Evolutionary conservation across 495 filamentous ascomycete genomes (phyloP).

Genomic region (Penicillium flavigenum): DNA sequence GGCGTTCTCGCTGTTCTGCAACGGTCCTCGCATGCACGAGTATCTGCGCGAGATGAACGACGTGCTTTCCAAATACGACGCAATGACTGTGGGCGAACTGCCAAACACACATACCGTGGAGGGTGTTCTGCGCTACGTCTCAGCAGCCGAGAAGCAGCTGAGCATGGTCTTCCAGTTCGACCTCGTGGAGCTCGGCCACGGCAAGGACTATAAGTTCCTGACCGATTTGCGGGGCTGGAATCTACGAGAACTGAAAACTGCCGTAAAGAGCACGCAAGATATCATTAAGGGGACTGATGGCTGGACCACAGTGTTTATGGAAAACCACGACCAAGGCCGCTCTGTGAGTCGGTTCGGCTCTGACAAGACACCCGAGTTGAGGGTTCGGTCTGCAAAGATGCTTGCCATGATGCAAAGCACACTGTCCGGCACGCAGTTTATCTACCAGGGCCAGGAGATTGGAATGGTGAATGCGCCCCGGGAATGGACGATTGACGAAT

Average conservation of each 20-base stretch:
- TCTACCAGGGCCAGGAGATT: constrained; percentile 60
- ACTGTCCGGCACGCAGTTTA: constrained; percentile 50
- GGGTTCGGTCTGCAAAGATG: constrained; percentile 50
- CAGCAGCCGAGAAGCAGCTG: constrained; percentile 42
- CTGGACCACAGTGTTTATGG: constrained; percentile 51
- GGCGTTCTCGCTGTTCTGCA: constrained; percentile 49
- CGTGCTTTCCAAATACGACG: constrained; percentile 45
- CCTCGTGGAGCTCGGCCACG: constrained; percentile 49
- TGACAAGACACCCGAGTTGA: constrained; percentile 45
- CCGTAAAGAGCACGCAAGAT: constrained; percentile 39
- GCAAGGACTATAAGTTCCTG: constrained; percentile 37
- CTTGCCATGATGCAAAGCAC: constrained; percentile 53
- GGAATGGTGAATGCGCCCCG: constrained; percentile 54
- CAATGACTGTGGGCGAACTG: constrained; percentile 54
- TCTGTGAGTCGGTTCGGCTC: constrained; percentile 46
- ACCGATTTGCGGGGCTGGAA: constrained; percentile 42
- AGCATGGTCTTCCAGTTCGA: constrained; percentile 60
- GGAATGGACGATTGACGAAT: constrained; percentile 45
- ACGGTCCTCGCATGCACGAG: constrained; percentile 59
- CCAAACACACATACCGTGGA: constrained; percentile 41
- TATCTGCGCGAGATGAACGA: constrained; percentile 47
- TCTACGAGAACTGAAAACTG: constrained; percentile 39
- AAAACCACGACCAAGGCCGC: constrained; percentile 46
- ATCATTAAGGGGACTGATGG: constrained; percentile 51
- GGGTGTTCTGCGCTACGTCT: constrained; percentile 50